Percentiles rank a stretch among this genome's conserved stretches.
These are phyloP conservation scores for Fraxinus greggii DNA, from an alignment of 305 asterid genomes.

Conservation along the genomic window DNA sequence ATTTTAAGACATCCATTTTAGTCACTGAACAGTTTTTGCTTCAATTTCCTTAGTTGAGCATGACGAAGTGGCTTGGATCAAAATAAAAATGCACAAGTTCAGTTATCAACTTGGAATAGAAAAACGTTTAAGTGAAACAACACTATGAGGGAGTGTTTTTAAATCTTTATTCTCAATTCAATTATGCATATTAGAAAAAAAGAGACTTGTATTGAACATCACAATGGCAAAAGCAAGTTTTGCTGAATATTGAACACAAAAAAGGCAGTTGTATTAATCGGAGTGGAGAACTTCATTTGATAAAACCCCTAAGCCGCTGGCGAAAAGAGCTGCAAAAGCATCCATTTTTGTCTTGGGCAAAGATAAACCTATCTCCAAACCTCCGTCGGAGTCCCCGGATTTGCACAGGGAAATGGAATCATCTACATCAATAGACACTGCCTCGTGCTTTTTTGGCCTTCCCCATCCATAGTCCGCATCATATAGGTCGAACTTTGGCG, in stretches of 20 bases:
- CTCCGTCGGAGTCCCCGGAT: conserved; percentile 28
- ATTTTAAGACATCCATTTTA: too few relatives aligned
- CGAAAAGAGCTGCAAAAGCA: conserved; percentile 38
- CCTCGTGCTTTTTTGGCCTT: conserved; percentile 36
- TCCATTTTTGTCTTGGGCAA: conserved; percentile 40
- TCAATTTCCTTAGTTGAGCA: too few relatives aligned
- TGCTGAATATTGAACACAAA: neutral
- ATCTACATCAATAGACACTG: conserved; percentile 34
- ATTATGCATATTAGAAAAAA: too few relatives aligned
- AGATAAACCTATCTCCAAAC: conserved; percentile 48
- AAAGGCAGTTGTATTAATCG: neutral
- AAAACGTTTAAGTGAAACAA: too few relatives aligned
- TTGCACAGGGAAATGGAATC: conserved; percentile 38
- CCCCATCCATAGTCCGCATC: conserved; percentile 44
- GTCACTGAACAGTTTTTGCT: too few relatives aligned
- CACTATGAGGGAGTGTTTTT: too few relatives aligned
- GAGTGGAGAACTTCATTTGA: neutral
- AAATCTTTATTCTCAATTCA: too few relatives aligned
- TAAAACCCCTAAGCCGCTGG: conserved; percentile 20
- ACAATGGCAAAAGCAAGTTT: neutral
- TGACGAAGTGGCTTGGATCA: too few relatives aligned
- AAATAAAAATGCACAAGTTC: too few relatives aligned
- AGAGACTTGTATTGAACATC: too few relatives aligned
- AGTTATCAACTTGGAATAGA: too few relatives aligned
- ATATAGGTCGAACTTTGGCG: conserved; percentile 36